Evolutionary conservation across 192 early-diverging fungal species (phyloP).

Genomic region (Coemansia aciculifera): DNA sequence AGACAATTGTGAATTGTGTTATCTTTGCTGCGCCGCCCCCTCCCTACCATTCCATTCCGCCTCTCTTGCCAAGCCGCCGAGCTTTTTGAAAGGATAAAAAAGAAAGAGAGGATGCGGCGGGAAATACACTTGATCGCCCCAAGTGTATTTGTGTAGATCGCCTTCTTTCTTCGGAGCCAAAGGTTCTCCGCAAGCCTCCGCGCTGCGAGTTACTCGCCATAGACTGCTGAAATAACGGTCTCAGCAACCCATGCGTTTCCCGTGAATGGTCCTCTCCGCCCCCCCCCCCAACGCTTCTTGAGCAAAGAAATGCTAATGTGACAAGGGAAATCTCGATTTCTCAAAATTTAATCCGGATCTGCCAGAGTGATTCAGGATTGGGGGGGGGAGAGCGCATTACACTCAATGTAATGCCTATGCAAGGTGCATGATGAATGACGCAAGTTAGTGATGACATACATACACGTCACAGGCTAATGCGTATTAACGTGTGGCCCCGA

Average conservation of each 20-base stretch:
- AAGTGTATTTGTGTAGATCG: background rate
- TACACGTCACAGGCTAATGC: background rate
- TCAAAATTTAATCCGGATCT: background rate
- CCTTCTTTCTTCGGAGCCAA: background rate
- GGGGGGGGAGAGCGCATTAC: background rate
- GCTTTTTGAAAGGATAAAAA: background rate
- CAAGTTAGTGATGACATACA: background rate
- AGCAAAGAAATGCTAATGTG: background rate
- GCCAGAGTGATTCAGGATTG: background rate
- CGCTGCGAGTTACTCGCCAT: background rate
- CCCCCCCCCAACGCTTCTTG: background rate
- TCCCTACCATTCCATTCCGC: background rate
- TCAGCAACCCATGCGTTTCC: no score
- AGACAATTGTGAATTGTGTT: background rate
- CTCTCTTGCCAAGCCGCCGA: background rate
- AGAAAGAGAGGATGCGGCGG: no score
- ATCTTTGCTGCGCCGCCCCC: slow-evolving; percentile 2
- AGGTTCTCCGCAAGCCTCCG: background rate
- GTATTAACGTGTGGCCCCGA: background rate
- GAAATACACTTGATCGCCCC: background rate
- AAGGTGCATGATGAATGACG: no score
- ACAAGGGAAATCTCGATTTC: background rate
- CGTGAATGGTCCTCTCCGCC: no score
- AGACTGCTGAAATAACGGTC: background rate
- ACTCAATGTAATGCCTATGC: no score